Percentiles rank a stretch among this genome's conserved stretches.
These are phyloP conservation scores for Leptoxyphium fumago DNA, from an alignment of 2,329 filamentous ascomycete genomes.

Conservation along the genomic window DNA sequence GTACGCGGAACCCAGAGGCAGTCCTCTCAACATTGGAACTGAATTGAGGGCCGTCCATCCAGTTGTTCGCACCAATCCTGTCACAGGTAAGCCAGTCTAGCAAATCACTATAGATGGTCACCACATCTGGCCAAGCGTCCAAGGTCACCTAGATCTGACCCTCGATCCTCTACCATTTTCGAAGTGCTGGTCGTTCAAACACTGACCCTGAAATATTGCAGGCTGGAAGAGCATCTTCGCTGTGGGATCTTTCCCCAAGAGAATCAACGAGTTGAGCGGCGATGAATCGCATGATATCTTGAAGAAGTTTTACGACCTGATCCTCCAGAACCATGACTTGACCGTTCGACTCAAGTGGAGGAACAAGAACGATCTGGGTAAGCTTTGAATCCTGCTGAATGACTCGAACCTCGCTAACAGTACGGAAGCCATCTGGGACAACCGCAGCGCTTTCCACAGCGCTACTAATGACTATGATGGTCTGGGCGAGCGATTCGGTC, in stretches of 20 bases:
- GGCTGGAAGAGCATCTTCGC: conserved; percentile 45
- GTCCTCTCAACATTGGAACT: conserved; percentile 8
- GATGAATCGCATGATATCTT: conserved; percentile 11
- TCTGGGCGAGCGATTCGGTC: conserved; percentile 36
- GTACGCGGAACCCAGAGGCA: conserved; percentile 9
- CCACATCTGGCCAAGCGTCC: conserved; percentile 37
- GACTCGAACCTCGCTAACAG: no score
- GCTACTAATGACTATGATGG: conserved; percentile 49
- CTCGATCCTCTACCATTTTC: conserved; percentile 8
- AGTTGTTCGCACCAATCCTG: conserved; percentile 43
- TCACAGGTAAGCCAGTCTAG: conserved; percentile 30
- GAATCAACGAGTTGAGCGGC: conserved; percentile 36
- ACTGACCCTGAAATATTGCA: no score
- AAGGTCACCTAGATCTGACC: conserved; percentile 29
- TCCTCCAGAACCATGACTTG: conserved; percentile 36
- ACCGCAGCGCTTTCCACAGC: conserved; percentile 43
- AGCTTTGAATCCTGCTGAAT: conserved; percentile 3
- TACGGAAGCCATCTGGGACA: conserved; percentile 47
- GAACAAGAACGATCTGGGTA: conserved; percentile 33
- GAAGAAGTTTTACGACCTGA: conserved; percentile 12
- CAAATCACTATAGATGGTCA: conserved; percentile 41
- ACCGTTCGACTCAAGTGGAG: conserved; percentile 36
- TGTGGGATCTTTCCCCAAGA: conserved; percentile 41
- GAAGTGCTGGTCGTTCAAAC: no score
- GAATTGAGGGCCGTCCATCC: conserved; percentile 25